Evolutionary conservation across 805 yeast species (phyloP).

Genomic region (Metschnikowia bowlesiae): DNA sequence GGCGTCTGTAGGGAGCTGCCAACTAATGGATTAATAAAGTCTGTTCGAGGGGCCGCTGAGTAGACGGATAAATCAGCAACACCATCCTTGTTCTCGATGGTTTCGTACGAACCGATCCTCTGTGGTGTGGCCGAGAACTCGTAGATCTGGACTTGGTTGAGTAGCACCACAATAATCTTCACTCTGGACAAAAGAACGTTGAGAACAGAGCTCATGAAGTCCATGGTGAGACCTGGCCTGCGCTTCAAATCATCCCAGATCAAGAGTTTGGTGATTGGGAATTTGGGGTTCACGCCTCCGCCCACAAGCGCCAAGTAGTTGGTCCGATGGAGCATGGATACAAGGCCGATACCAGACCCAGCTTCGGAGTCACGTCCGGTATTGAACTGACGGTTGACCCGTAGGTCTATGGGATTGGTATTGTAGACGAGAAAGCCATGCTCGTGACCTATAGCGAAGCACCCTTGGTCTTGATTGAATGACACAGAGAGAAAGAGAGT

Average conservation of each 20-base stretch:
- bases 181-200: conserved; percentile 72
- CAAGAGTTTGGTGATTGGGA: conserved; percentile 72
- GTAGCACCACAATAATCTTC: conserved; percentile 68
- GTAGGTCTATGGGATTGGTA: conserved; percentile 77
- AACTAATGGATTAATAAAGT: conserved; percentile 10
- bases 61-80: conserved; percentile 52
- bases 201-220: conserved; percentile 70
- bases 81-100: conserved; percentile 59
- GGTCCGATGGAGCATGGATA: conserved; percentile 83
- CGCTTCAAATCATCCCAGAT: conserved; percentile 91
- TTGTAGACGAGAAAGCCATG: conserved; percentile 81
- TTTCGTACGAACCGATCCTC: conserved; percentile 58
- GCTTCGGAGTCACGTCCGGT: conserved; percentile 6
- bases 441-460: conserved; percentile 81
- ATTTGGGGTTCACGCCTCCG: conserved; percentile 78
- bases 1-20: conserved; percentile 6
- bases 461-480: conserved; percentile 87
- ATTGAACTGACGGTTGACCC: conserved; percentile 57
- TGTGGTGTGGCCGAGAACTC: conserved; percentile 80
- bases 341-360: conserved; percentile 64
- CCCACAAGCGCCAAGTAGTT: conserved; percentile 88
- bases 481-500: conserved; percentile 49
- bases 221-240: conserved; percentile 65
- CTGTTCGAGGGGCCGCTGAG: conserved; percentile 5
- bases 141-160: conserved; percentile 65